Evolutionary conservation across 805 yeast genomes (phyloP).

Genomic region (Barnettozyma californica): DNA sequence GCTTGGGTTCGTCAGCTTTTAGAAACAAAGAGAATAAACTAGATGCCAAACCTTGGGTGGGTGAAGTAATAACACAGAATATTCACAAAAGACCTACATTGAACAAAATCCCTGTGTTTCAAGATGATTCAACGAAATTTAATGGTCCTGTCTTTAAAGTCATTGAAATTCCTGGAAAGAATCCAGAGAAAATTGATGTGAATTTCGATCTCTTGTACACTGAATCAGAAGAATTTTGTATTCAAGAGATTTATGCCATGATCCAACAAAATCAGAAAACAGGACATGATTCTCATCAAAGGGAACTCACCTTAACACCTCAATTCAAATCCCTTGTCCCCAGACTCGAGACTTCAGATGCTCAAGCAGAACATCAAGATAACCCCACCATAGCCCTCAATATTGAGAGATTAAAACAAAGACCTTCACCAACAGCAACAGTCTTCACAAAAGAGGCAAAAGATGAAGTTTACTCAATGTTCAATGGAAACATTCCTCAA

Average conservation of each 20-base stretch:
- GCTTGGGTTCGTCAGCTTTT: constrained; percentile 42
- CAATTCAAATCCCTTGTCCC: constrained; percentile 10
- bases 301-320: constrained; percentile 5
- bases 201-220: constrained; percentile 54
- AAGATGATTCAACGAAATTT: constrained; percentile 30
- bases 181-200: constrained; percentile 51
- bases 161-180: constrained; percentile 51
- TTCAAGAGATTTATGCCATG: constrained; percentile 60
- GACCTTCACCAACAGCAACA: constrained; percentile 75
- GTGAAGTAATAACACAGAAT: constrained; percentile 49
- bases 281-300: neutral
- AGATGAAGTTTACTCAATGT: constrained; percentile 70
- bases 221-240: constrained; percentile 46
- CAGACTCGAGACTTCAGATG: neutral
- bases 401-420: constrained; percentile 21
- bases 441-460: constrained; percentile 69
- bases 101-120: constrained; percentile 33
- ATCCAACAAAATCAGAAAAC: constrained; percentile 8
- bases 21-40: constrained; percentile 61
- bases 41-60: constrained; percentile 55
- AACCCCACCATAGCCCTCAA: constrained; percentile 18
- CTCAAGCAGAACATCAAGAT: neutral
- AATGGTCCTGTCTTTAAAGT: constrained; percentile 42
- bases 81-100: constrained; percentile 11
- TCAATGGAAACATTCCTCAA: constrained; percentile 33